Percentiles rank a stretch among this genome's conserved stretches.
Conservation (phyloP, 495 filamentous ascomycete genomes). For the Hypoxylon trugodes region DNA sequence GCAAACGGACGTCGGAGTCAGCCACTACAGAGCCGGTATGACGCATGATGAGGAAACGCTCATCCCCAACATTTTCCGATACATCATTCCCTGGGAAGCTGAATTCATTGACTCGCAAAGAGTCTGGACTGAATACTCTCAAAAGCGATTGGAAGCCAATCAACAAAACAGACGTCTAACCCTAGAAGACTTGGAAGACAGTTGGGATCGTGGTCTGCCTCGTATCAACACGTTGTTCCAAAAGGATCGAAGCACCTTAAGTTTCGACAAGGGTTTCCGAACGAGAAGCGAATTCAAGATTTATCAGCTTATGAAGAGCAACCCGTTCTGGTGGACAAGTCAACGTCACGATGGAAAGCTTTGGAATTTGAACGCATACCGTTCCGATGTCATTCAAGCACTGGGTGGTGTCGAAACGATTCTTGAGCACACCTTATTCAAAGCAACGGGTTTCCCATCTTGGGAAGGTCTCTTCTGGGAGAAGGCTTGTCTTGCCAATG, state of each 20-base stretch:
- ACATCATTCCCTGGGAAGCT: slow-evolving; percentile 99
- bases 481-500: slow-evolving; percentile 63
- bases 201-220: slow-evolving; percentile 97
- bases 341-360: slow-evolving; percentile 98
- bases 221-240: slow-evolving; percentile 99
- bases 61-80: slow-evolving; percentile 99
- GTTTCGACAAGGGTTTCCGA: slow-evolving; percentile 99
- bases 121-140: slow-evolving; percentile 99
- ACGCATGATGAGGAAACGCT: slow-evolving; percentile 97
- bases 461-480: slow-evolving; percentile 99
- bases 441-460: slow-evolving; percentile 96
- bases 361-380: slow-evolving; percentile 98
- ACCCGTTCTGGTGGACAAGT: slow-evolving; percentile 99
- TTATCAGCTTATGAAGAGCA: slow-evolving; percentile 99
- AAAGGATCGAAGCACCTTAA: slow-evolving; percentile 96
- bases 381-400: slow-evolving; percentile 98
- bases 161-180: slow-evolving; percentile 96
- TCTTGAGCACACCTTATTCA: slow-evolving; percentile 97
- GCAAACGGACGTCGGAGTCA: slow-evolving; percentile 97
- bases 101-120: slow-evolving; percentile 99
- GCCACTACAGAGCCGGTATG: slow-evolving; percentile 98
- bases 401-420: slow-evolving; percentile 99
- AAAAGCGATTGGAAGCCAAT: slow-evolving; percentile 96
- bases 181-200: slow-evolving; percentile 96
- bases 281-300: slow-evolving; percentile 96